Conservation (phyloP, 768 basidiomycete genomes). For the Phaeotremella skinneri region DNA sequence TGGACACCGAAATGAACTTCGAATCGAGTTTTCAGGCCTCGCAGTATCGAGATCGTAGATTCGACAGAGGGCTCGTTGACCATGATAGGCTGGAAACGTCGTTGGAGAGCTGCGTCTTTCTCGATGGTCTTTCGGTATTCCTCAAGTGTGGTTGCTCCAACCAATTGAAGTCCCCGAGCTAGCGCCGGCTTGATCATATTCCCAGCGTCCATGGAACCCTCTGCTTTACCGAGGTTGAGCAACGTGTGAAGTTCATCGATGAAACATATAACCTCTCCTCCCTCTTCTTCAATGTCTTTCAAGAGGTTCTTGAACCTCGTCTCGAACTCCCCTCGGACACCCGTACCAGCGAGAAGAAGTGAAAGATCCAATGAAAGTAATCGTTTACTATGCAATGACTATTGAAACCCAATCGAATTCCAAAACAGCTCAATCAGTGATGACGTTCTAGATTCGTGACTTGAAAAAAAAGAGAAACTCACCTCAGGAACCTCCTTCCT, state of each 20-base stretch:
- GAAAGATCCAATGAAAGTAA: constrained; percentile 82
- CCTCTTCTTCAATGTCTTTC: constrained; percentile 77
- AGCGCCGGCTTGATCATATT: constrained; percentile 87
- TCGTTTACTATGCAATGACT: constrained; percentile 84
- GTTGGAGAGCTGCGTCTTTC: constrained; percentile 85
- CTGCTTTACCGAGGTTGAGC: constrained; percentile 76
- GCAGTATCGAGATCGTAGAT: constrained; percentile 62
- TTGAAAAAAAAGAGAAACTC: constrained; percentile 33
- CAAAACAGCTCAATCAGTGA: background rate
- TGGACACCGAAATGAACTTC: constrained; percentile 93
- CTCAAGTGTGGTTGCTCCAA: constrained; percentile 87
- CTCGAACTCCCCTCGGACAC: constrained; percentile 88
- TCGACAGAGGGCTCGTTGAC: constrained; percentile 87
- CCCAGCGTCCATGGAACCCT: constrained; percentile 87
- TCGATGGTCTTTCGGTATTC: constrained; percentile 88
- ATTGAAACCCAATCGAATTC: background rate
- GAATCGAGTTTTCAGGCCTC: constrained; percentile 76
- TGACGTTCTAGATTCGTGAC: too few relatives aligned
- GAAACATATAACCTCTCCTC: constrained; percentile 80
- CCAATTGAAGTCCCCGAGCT: constrained; percentile 79
- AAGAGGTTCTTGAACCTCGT: constrained; percentile 88
- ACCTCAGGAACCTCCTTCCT: constrained; percentile 90
- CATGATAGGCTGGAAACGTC: constrained; percentile 83
- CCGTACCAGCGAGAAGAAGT: constrained; percentile 81
- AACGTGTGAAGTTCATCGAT: constrained; percentile 77